Conservation (phyloP, 306 rosid genomes). For the Pyrus communis region DNA sequence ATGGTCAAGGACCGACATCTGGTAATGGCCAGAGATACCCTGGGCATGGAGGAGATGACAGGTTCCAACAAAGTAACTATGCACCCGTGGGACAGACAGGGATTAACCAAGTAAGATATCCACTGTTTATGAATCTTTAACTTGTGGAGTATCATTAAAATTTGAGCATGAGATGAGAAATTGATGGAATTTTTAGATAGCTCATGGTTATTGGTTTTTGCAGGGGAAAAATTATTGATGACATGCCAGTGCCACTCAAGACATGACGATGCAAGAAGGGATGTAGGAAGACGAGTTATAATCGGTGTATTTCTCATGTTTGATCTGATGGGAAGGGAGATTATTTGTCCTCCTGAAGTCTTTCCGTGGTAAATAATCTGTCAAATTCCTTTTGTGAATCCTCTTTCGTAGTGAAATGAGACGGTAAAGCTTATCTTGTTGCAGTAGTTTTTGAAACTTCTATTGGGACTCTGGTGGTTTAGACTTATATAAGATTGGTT, state of each 20-base stretch:
- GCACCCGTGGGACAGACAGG: slow-evolving; percentile 25
- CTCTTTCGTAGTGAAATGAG: not conserved
- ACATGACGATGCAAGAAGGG: not conserved
- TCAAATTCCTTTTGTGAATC: not conserved
- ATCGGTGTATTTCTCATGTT: not conserved
- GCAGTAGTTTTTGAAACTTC: not conserved
- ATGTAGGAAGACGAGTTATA: not conserved
- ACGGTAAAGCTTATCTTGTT: not conserved
- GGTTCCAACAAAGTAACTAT: slow-evolving; percentile 17
- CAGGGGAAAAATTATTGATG: slow-evolving; percentile 47
- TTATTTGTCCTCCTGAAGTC: not conserved
- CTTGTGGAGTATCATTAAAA: not conserved
- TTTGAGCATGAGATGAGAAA: not conserved
- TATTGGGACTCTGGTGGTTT: too few species aligned
- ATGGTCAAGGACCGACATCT: not conserved
- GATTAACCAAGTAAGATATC: slow-evolving; percentile 23
- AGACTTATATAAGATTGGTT: too few species aligned
- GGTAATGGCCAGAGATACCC: slow-evolving; percentile 18
- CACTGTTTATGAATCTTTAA: not conserved
- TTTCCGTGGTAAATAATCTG: not conserved
- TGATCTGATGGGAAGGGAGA: not conserved
- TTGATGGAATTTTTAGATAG: not conserved
- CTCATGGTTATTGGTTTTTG: slow-evolving; percentile 19
- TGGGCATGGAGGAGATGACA: slow-evolving; percentile 18
- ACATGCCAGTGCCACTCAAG: not conserved